phyloP scores from a whole-genome alignment of 2,329 filamentous ascomycete genomes.

The Monosporascus ibericus region DNA sequence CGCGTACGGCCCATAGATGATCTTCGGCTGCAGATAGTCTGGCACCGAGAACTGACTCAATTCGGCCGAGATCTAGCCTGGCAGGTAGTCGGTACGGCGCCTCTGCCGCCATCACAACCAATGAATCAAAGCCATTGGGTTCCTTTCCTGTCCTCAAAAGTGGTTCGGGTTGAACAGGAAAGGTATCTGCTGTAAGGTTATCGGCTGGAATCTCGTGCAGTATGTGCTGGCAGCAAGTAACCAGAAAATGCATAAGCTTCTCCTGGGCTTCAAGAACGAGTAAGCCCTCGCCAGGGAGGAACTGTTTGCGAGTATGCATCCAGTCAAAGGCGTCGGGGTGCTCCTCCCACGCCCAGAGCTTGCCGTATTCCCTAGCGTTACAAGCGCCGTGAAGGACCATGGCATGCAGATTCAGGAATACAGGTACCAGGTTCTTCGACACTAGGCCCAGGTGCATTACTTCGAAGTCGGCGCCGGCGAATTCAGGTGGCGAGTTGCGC shows the following conservation, averaged over 20 bases:
- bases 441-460: slow-evolving; percentile 25
- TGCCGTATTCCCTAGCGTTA: slow-evolving; percentile 27
- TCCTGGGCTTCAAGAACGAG: slow-evolving; percentile 46
- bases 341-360: slow-evolving; percentile 27
- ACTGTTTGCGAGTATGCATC: slow-evolving; percentile 29
- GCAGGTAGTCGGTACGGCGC: slow-evolving; percentile 47
- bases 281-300: slow-evolving; percentile 40
- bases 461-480: slow-evolving; percentile 39
- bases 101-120: slow-evolving; percentile 38
- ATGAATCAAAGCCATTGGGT: slow-evolving; percentile 27
- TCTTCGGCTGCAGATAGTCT: slow-evolving; percentile 39
- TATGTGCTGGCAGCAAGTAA: slow-evolving; percentile 39
- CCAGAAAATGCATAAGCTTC: slow-evolving; percentile 40
- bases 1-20: slow-evolving; percentile 48
- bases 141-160: slow-evolving; percentile 22
- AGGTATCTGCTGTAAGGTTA: slow-evolving; percentile 19
- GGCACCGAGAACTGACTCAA: slow-evolving; percentile 38
- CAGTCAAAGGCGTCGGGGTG: slow-evolving; percentile 31
- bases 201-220: slow-evolving; percentile 42
- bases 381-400: slow-evolving; percentile 29
- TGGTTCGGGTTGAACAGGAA: slow-evolving; percentile 33
- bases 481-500: slow-evolving; percentile 37
- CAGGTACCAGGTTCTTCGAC: slow-evolving; percentile 15
- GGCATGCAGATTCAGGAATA: slow-evolving; percentile 24
- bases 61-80: slow-evolving; percentile 36